Evolutionary conservation across 75 land plant species (phyloP).

Genomic region (Pinus tabuliformis): DNA sequence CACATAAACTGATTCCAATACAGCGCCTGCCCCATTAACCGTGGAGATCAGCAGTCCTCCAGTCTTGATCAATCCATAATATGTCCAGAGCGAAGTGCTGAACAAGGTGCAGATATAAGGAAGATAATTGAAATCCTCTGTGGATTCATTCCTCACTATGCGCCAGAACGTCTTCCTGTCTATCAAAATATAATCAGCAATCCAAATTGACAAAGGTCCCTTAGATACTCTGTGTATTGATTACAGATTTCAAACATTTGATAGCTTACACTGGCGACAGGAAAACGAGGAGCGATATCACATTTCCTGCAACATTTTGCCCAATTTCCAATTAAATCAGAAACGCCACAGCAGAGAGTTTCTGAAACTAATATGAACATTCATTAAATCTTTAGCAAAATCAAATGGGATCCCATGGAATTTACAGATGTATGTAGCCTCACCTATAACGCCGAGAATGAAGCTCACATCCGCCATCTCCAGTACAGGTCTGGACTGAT

Average conservation of each 20-base stretch:
- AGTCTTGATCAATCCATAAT: conserved; percentile 61
- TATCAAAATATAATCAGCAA: not conserved
- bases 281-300: conserved; percentile 67
- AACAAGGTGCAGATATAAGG: conserved; percentile 56
- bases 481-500: too few species aligned
- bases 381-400: too few species aligned
- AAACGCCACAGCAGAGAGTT: conserved; percentile 7
- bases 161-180: conserved; percentile 40
- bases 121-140: conserved; percentile 47
- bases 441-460: conserved; percentile 35
- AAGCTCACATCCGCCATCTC: conserved; percentile 25
- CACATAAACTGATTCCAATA: conserved; percentile 45
- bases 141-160: conserved; percentile 64
- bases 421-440: not conserved
- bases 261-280: conserved; percentile 58
- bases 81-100: conserved; percentile 54
- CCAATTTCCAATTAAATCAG: conserved; percentile 46
- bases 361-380: not conserved
- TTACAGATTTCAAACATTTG: conserved; percentile 7
- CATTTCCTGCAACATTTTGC: conserved; percentile 47
- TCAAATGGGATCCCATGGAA: too few species aligned
- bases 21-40: conserved; percentile 47
- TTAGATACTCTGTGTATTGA: too few species aligned
- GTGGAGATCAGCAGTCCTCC: conserved; percentile 50
- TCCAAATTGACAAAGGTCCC: not conserved